phyloP scores from a whole-genome alignment of 1,284 basidiomycete species.

The Pseudozyma sp. region DNA sequence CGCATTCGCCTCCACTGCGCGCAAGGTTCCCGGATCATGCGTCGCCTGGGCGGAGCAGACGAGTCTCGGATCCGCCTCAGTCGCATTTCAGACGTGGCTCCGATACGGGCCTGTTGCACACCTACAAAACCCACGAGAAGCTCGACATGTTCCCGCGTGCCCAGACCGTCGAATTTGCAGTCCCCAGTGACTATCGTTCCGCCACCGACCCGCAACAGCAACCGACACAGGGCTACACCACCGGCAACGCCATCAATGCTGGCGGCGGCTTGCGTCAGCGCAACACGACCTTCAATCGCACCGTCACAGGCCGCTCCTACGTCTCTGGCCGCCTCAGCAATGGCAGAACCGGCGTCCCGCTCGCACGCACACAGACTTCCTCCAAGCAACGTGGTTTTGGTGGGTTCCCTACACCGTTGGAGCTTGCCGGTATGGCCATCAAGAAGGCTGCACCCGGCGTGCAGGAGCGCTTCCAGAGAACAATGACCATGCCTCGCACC shows the following conservation, averaged over 20 bases:
- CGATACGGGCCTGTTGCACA: slow-evolving; percentile 32
- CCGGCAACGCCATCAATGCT: slow-evolving; percentile 7
- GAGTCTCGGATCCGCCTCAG: slow-evolving; percentile 50
- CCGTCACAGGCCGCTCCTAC: slow-evolving; percentile 45
- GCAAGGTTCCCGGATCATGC: slow-evolving; percentile 37
- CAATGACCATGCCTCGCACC: slow-evolving; percentile 77
- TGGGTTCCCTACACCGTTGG: slow-evolving; percentile 86
- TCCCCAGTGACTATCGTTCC: slow-evolving; percentile 61
- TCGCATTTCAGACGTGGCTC: slow-evolving; percentile 45
- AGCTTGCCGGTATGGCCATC: slow-evolving; percentile 73
- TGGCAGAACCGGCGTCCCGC: slow-evolving; percentile 58
- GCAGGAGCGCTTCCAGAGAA: slow-evolving; percentile 51
- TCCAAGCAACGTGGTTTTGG: slow-evolving; percentile 75
- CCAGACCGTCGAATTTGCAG: slow-evolving; percentile 74
- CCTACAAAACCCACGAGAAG: slow-evolving; percentile 32
- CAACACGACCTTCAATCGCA: slow-evolving; percentile 36
- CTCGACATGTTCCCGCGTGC: slow-evolving; percentile 71
- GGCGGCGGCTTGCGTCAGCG: slow-evolving; percentile 27
- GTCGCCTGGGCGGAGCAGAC: slow-evolving; percentile 19
- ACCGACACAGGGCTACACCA: slow-evolving; percentile 24
- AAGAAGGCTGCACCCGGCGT: slow-evolving; percentile 48
- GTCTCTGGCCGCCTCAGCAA: slow-evolving; percentile 39
- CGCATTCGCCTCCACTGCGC: slow-evolving; percentile 28
- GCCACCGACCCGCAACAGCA: slow-evolving; percentile 14
- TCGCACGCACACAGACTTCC: slow-evolving; percentile 69